These are phyloP conservation scores for Aphanomyces stellatus DNA, from an alignment of 352 stramenopile species.

Conservation along the genomic window DNA sequence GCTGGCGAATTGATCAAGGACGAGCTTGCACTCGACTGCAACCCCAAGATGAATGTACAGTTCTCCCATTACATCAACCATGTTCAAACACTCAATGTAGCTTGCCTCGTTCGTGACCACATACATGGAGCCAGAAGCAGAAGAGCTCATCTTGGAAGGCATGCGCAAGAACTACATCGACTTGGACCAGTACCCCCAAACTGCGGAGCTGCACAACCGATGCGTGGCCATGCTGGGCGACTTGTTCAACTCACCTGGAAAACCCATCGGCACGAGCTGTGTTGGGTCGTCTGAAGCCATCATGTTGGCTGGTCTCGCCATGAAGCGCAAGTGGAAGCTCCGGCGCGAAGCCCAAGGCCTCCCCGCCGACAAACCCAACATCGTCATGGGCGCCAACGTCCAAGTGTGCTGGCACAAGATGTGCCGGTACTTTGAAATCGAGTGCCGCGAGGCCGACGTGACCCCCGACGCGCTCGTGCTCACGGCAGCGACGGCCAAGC, in stretches of 20 bases:
- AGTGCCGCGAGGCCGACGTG: conserved; percentile 82
- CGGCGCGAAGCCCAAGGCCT: conserved; percentile 69
- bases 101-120: conserved; percentile 88
- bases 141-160: conserved; percentile 85
- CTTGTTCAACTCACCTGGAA: conserved; percentile 77
- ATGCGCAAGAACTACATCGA: conserved; percentile 91
- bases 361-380: conserved; percentile 83
- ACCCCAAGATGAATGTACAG: conserved; percentile 81
- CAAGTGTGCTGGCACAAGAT: conserved; percentile 92
- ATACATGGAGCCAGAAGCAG: conserved; percentile 87
- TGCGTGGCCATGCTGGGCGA: conserved; percentile 90
- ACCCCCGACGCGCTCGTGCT: conserved; percentile 79
- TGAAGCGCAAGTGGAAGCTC: conserved; percentile 88
- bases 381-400: conserved; percentile 89
- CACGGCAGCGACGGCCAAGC: conserved; percentile 61
- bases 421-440: conserved; percentile 92
- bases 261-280: conserved; percentile 70
- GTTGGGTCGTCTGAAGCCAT: conserved; percentile 90
- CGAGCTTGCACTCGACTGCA: conserved; percentile 82
- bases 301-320: conserved; percentile 84
- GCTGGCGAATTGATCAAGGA: conserved; percentile 86
- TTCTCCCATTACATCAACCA: background rate
- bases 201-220: conserved; percentile 89
- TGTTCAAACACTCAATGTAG: conserved; percentile 17
- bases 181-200: conserved; percentile 88